Percentiles rank a stretch among this genome's conserved stretches.
phyloP scores from a whole-genome alignment of 495 filamentous ascomycete genomes.

The Podospora pseudoanserina region DNA sequence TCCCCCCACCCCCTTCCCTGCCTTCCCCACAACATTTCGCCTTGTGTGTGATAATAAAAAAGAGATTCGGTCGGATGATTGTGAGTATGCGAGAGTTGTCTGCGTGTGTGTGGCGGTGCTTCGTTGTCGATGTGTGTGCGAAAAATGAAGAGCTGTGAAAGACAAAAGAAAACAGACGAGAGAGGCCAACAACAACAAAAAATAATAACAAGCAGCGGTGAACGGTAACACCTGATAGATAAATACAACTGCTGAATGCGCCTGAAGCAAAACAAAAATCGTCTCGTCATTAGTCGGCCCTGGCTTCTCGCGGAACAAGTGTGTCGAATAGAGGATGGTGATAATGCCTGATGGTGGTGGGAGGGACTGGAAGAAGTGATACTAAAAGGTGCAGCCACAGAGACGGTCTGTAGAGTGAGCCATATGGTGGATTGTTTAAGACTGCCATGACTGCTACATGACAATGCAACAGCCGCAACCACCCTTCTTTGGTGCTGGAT shows the following conservation, averaged over 20 bases:
- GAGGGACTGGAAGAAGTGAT: neutral
- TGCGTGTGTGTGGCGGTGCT: neutral
- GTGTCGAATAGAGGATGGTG: neutral
- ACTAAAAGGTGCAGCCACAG: neutral
- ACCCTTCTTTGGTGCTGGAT: slow-evolving; percentile 36
- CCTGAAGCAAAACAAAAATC: slow-evolving; percentile 22
- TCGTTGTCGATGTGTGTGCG: neutral
- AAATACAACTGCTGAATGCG: slow-evolving; percentile 18
- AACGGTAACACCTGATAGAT: slow-evolving; percentile 4
- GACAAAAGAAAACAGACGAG: slow-evolving; percentile 19
- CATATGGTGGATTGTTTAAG: neutral
- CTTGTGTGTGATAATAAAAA: neutral
- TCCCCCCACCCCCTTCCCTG: no score
- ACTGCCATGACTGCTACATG: slow-evolving; percentile 39
- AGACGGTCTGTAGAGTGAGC: neutral
- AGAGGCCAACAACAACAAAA: slow-evolving; percentile 3
- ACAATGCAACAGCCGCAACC: slow-evolving; percentile 54
- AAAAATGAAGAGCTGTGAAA: slow-evolving; percentile 1
- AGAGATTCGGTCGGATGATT: neutral
- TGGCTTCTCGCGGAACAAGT: neutral
- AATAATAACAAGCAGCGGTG: slow-evolving; percentile 7
- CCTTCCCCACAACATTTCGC: neutral
- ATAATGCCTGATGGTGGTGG: neutral
- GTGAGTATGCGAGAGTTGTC: neutral
- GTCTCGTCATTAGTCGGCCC: slow-evolving; percentile 25